Base-by-base conservation (phyloP, 169 alveolate genomes). In the Cryptosporidium xiaoi region DNA sequence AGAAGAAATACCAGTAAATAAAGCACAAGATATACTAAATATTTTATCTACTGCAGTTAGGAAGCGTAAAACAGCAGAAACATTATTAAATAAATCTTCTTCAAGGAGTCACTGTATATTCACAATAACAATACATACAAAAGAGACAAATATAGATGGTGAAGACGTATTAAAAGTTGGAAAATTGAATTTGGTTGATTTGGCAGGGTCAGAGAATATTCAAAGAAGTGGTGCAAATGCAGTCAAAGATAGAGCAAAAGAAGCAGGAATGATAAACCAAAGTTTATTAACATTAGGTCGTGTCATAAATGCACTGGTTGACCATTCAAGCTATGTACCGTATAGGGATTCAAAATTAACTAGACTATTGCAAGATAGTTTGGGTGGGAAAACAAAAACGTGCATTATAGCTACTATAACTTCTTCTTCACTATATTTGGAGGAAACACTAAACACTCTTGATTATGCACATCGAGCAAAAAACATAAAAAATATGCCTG, bases 331-430 rank as follows among this genome's bases (percentile, higher is more conserved):
- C 5, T 97, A 97, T 71, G 94, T 97, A 13, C 99, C 99, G 1
- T 97, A 97, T 84, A 92, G 99, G 84, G 99, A 97, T 82, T 95
- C 98, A 34, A 97, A 97, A 91, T 91, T 97, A 65, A 97, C 99
- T 3, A 93, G 99, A 83, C 66, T 96, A 16, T 91, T 97, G 51
- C 95, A 95, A 82, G 97, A 97, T 87, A 94, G 97, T 1, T 91
- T 97, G 50, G 99, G 99, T n/a, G 99, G 99, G 1, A 94, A 96
- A 60, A 95, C 99, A 5, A 95, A 96, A 83, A 97, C 99, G 1
- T 96, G 96, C 18, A 94, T 97, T 94, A 94, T 97, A 58, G 97
- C 98, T 0, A 96, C 97, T 24, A 94, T 97, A 34, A 95, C 97
- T 2, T 97, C 99, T 31, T 96, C 98, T 34, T 96, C 96, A 51